Evolutionary conservation across 208 protist genomes (phyloP).

Genomic region (Acanthamoeba lenticulata): DNA sequence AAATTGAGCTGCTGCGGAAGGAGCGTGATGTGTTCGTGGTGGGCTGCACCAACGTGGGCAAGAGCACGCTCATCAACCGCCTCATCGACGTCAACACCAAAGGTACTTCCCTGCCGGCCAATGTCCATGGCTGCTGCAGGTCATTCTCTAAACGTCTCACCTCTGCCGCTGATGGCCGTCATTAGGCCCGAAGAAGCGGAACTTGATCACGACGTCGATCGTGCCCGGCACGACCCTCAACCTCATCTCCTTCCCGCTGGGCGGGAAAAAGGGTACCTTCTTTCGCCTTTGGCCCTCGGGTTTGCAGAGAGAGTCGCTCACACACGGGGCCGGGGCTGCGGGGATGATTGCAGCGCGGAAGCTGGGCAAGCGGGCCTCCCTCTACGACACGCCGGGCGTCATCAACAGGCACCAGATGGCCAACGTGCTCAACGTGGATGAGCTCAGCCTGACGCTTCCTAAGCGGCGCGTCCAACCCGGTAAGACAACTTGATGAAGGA

Average conservation of each 20-base stretch:
- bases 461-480: slow-evolving; percentile 66
- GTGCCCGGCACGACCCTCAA: slow-evolving; percentile 79
- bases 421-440: slow-evolving; percentile 61
- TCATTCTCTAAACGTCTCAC: neutral
- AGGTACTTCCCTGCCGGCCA: too few species aligned
- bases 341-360: neutral
- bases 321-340: neutral
- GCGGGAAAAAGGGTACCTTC: slow-evolving; percentile 33
- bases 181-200: neutral
- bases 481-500: neutral
- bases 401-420: slow-evolving; percentile 75
- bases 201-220: slow-evolving; percentile 67
- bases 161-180: neutral
- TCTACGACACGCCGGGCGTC: slow-evolving; percentile 77
- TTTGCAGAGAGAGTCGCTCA: neutral
- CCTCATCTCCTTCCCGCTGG: slow-evolving; percentile 73
- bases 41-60: slow-evolving; percentile 77
- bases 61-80: slow-evolving; percentile 74
- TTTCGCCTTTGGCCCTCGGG: neutral
- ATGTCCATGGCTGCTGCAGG: neutral
- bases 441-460: slow-evolving; percentile 67
- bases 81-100: slow-evolving; percentile 63
- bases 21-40: slow-evolving; percentile 74
- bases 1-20: slow-evolving; percentile 66
- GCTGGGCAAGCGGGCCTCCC: slow-evolving; percentile 5